Base-by-base conservation (phyloP, 2,329 filamentous ascomycete species). In the Davidsoniella eucalypti region DNA sequence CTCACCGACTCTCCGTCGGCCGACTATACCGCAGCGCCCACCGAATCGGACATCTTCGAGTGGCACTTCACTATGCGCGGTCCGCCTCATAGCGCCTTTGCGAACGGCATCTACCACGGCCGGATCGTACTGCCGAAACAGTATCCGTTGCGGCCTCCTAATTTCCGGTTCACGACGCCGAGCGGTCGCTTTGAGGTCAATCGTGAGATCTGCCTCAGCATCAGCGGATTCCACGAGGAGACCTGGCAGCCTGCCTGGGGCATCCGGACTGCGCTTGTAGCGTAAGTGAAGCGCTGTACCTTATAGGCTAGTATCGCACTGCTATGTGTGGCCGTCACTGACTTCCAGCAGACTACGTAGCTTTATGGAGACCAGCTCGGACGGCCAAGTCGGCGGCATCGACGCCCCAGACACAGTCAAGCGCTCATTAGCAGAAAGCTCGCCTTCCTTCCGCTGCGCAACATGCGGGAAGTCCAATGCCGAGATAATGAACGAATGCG, bases 181-280 rank as follows among this genome's bases (percentile, higher is more conserved):
- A 85, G 80, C 23, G 92, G 90, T 49, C 79, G 92, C 54, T 98
- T 98, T 66, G 92, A 96, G 65, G 82, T 87, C 50, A 98, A 98
- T 63, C 80, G 92, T 56, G 90, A 96, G 69, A 96, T 98, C 58
- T 98, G 92, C 62, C 77, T 98, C 14, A 86, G 79, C 59, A 98
- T 96, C 59, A 85, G 79, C 48, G 90, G 88, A 2, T 90, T 95
- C 65, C 92, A 98, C 66, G 92, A 96, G 64, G 92, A 96, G 69
- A 94, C 86, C 14, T 98, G 92, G 92, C 90, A 95, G 72, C 92
- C 92, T 0, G 92, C 92, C 0, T 98, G 92, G 92, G 92, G 92
- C 0, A 82, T 98, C 8, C 75, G 92, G 53, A 96, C 92, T 3
- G 90, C 92, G 14, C 68, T 98, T 5, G 75, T 80, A 40, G 78